phyloP scores from a whole-genome alignment of 2,329 filamentous ascomycete species.

The Drechslera avenae region DNA sequence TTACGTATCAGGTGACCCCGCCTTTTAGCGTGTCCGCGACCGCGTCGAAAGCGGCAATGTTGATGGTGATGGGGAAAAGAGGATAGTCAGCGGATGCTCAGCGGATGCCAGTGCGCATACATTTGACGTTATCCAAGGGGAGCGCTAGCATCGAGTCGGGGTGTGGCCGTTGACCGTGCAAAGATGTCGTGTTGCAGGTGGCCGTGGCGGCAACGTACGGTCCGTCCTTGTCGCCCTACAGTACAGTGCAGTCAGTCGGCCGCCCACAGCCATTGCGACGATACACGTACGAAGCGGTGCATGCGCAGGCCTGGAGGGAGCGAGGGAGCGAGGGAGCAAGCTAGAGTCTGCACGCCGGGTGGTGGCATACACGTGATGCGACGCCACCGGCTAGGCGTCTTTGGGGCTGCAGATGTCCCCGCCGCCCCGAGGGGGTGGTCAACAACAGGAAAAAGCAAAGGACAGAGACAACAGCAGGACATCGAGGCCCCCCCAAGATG shows the following conservation, averaged over 20 bases:
- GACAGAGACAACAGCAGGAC: neutral
- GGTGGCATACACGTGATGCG: no score
- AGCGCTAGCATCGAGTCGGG: slow-evolving; percentile 6
- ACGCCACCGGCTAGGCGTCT: no score
- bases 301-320: no score
- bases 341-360: no score
- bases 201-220: slow-evolving; percentile 1
- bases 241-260: no score
- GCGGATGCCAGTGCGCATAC: neutral
- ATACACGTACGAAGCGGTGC: neutral
- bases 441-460: no score
- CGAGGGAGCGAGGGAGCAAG: no score
- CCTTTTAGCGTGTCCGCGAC: slow-evolving; percentile 18
- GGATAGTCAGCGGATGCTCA: neutral
- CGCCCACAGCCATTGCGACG: neutral
- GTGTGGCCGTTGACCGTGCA: slow-evolving; percentile 7
- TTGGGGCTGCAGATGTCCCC: no score
- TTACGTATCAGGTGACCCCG: slow-evolving; percentile 20
- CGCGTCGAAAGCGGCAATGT: slow-evolving; percentile 8
- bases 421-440: no score
- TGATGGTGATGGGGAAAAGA: neutral
- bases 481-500: neutral
- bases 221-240: slow-evolving; percentile 7
- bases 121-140: neutral
- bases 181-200: slow-evolving; percentile 4